These are phyloP conservation scores for Pseudocercospora cruenta DNA, from an alignment of 2,329 filamentous ascomycete species.

Conservation along the genomic window DNA sequence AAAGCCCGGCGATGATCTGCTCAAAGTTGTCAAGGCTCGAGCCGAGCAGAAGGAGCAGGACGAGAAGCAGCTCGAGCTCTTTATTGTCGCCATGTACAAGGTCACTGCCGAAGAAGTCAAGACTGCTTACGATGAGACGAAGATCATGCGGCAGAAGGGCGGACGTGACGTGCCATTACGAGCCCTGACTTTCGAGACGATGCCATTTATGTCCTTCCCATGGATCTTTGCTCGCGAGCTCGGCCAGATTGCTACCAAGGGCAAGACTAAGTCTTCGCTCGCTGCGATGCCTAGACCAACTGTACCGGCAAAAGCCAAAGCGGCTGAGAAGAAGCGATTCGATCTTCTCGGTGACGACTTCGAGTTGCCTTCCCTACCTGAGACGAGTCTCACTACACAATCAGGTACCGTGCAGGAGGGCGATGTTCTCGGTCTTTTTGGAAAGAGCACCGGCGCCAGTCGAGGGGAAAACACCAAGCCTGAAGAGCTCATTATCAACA, in stretches of 20 bases:
- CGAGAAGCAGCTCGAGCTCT: constrained; percentile 64
- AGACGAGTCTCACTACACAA: constrained; percentile 18
- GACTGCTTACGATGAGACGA: constrained; percentile 59
- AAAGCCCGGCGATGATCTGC: neutral
- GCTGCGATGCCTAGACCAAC: constrained; percentile 20
- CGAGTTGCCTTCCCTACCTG: constrained; percentile 20
- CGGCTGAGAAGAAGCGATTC: constrained; percentile 11
- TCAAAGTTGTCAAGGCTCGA: neutral
- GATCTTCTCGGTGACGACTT: constrained; percentile 21
- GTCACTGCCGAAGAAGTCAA: constrained; percentile 74
- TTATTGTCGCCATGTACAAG: constrained; percentile 86
- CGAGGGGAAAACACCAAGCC: neutral
- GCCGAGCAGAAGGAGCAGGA: constrained; percentile 41
- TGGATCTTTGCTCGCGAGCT: constrained; percentile 83
- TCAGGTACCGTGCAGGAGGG: constrained; percentile 24
- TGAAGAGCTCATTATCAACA: neutral
- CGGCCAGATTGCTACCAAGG: constrained; percentile 64
- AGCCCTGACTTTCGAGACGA: constrained; percentile 51
- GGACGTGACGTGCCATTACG: constrained; percentile 43
- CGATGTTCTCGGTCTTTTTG: constrained; percentile 24
- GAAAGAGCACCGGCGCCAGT: neutral
- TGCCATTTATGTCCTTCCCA: constrained; percentile 90
- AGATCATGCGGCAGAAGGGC: constrained; percentile 44
- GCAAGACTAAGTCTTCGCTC: neutral
- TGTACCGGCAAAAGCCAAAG: constrained; percentile 16